phyloP scores from a whole-genome alignment of 495 filamentous ascomycete species.

The Hyphodiscus hymeniophilus region DNA sequence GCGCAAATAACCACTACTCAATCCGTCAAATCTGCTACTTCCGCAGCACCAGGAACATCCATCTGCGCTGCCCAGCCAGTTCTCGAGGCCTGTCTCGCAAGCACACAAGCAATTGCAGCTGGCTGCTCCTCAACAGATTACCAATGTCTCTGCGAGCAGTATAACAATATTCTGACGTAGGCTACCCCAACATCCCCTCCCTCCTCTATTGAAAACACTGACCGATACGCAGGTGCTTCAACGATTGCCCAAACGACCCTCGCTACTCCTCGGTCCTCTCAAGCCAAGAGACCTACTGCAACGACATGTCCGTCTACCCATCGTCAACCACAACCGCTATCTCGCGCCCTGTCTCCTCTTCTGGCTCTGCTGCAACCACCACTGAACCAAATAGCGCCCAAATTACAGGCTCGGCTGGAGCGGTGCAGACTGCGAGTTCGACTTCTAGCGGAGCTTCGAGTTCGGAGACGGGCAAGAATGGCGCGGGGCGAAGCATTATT shows the following conservation, averaged over 20 bases:
- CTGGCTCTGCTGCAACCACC: not conserved
- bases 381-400: not conserved
- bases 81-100: slow-evolving; percentile 14
- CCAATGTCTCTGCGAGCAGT: slow-evolving; percentile 17
- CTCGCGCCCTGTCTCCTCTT: slow-evolving; percentile 6
- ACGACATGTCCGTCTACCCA: slow-evolving; percentile 8
- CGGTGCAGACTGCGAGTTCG: not conserved
- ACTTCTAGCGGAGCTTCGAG: not conserved
- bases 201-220: not conserved
- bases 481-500: slow-evolving; percentile 2
- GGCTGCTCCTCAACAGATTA: slow-evolving; percentile 13
- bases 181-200: not conserved
- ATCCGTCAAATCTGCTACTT: too few relatives aligned
- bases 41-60: not conserved
- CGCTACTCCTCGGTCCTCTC: not conserved
- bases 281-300: slow-evolving; percentile 12
- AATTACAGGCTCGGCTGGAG: not conserved
- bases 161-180: slow-evolving; percentile 17
- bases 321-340: slow-evolving; percentile 8
- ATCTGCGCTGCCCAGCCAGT: slow-evolving; percentile 17
- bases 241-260: slow-evolving; percentile 19
- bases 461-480: slow-evolving; percentile 6
- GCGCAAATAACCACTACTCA: slow-evolving; percentile 3
- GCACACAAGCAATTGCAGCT: slow-evolving; percentile 9
- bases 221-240: slow-evolving; percentile 14